These are phyloP conservation scores for Potentilla sterilis DNA, from an alignment of 306 rosid species.

Conservation along the genomic window DNA sequence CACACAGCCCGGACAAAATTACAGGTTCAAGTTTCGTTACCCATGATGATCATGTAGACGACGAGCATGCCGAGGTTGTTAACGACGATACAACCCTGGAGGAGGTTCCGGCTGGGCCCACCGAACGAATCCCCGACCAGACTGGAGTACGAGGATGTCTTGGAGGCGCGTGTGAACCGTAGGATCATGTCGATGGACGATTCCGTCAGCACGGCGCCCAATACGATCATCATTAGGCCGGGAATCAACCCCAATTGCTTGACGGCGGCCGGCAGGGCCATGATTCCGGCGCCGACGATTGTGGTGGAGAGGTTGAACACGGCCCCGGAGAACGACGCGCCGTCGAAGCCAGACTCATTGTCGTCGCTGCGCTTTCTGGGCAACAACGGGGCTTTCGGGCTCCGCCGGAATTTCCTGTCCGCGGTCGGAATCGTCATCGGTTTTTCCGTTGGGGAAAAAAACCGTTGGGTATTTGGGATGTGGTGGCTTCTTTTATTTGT, in stretches of 20 bases:
- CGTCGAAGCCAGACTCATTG: conserved; percentile 33
- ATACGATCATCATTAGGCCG: conserved; percentile 44
- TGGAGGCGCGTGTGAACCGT: conserved; percentile 57
- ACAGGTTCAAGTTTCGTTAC: conserved; percentile 13
- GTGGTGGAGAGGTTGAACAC: conserved; percentile 71
- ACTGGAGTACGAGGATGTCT: conserved; percentile 51
- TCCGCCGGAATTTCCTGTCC: conserved; percentile 50
- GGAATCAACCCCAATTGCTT: conserved; percentile 58
- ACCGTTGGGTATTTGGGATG: neutral
- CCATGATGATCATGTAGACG: conserved; percentile 77
- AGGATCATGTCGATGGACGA: conserved; percentile 52
- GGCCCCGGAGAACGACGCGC: conserved; percentile 62
- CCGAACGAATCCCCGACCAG: conserved; percentile 55
- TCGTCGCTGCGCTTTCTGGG: conserved; percentile 25
- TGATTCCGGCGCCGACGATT: conserved; percentile 69
- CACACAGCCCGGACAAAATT: neutral
- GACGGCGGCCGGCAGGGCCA: conserved; percentile 69
- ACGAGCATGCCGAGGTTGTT: conserved; percentile 73
- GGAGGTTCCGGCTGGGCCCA: conserved; percentile 41
- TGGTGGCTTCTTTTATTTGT: neutral
- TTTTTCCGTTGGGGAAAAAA: neutral
- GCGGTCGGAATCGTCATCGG: conserved; percentile 31
- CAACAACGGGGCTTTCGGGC: conserved; percentile 33
- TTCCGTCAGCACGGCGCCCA: conserved; percentile 50
- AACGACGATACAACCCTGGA: conserved; percentile 53